Base-by-base conservation (phyloP, 1,139 yeast genomes). In the Saccharomyces pastorianus region DNA sequence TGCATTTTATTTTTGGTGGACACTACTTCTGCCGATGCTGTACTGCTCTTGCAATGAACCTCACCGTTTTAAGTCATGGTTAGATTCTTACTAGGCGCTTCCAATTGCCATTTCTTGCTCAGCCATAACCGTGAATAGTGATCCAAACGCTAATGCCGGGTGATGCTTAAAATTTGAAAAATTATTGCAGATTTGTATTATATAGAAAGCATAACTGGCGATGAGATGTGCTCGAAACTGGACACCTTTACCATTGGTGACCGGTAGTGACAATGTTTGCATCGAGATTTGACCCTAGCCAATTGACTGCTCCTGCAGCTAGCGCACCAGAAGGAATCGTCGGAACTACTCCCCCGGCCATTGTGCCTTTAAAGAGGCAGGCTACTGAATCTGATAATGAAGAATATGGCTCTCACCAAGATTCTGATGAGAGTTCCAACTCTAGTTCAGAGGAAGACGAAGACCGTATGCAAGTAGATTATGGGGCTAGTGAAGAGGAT, bases 251-350 rank as follows among this genome's bases (percentile, higher is more conserved):
- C n/a, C 17, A 23, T 5, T 11, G 13, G 25, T 38, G 20, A 23
- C 44, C 44, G 6, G 17, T 7, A 20, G 44, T 9, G 26, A 44
- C 26, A 31, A 82, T 83, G 88, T 83, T 83, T 73, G 87, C 85
- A 28, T 78, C 79, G 29, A 73, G 88, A 64, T 82, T 77, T 64
- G 87, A 82, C 61, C 87, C 87, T 29, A 64, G 68, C n/a, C 70
- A 66, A 25, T 56, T 62, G 23, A 20, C 13, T 17, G n/a, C 25
- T 20, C 23, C 44, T 34, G 31, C n/a, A 6, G 17, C 31, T 27
- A 27, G n/a, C 6, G 31, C 48, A 9, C 31, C 31, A 42, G 17
- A 48, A 20, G n/a, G 20, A 20, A 9, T 26, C n/a, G 25, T 38
- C 25, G 53, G 28, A 51, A 34, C n/a, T 34, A 49, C 34, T 34